Evolutionary conservation across 345 rosid genomes (phyloP), one percentile per base, ranked within the genome.

Genomic region (Eutrema yunnanense): DNA sequence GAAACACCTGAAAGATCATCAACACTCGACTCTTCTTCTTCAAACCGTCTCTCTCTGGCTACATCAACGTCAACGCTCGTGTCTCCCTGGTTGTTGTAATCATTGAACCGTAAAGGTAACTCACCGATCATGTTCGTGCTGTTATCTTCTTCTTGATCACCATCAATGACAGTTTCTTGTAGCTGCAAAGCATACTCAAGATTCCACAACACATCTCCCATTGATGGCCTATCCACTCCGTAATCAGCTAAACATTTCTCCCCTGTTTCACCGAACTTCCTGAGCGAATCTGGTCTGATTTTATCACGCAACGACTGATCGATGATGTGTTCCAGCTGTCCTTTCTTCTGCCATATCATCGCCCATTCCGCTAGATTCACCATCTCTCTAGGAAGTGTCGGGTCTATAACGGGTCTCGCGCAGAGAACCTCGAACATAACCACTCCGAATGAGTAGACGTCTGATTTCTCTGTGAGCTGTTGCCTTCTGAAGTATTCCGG

Each of bases 321-420:
- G 9, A 90, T 89, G 65, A 93, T 80, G 56, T 89, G 87, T n/a
- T 87, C 93, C 76, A 89, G 76, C 75, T 90, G 87, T 70, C 96
- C 94, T 71, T 67, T 89, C 82, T 85, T 87, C 76, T 88, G 92
- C 96, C 96, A 90, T 71, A 86, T 85, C 92, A 93, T 88, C 41
- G 90, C 96, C 97, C 97, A 88, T 67, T 90, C 98, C 3, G 98
- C 96, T 48, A 93, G 82, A 79, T 93, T 93, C 74, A 93, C 97
- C 92, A 76, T 90, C 56, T 93, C 97, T 82, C 98, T 78, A 1
- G 96, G 87, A 47, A 87, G 94, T 8, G 98, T 69, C 0, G 97
- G 96, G 77, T 90, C 93, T 74, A 92, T 92, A 56, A 92, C 96
- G 0, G 98, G 93, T 67, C 98, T 84, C 5, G 96, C 98, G 60